phyloP scores from a whole-genome alignment of 768 basidiomycete species.

The Podaxis carcinomalis region DNA sequence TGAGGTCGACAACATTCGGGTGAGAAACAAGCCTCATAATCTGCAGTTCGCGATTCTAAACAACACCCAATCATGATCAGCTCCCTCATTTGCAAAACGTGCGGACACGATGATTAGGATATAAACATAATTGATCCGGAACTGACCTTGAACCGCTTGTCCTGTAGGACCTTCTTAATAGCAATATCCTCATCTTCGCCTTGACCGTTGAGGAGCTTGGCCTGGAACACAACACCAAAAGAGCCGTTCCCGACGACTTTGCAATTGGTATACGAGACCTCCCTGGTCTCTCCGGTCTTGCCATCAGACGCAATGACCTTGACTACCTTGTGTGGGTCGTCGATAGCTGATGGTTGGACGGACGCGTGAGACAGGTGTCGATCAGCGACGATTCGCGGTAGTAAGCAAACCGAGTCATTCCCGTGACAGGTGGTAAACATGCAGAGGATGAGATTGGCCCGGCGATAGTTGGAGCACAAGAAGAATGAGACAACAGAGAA shows the following conservation, averaged over 20 bases:
- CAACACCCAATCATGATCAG: conserved; percentile 6
- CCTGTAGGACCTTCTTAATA: conserved; percentile 99
- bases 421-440: conserved; percentile 3
- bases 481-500: conserved; percentile 19
- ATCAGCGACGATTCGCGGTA: conserved; percentile 30
- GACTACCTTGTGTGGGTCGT: conserved; percentile 96
- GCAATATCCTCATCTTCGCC: conserved; percentile 85
- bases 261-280: conserved; percentile 93
- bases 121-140: conserved; percentile 16
- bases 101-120: conserved; percentile 13
- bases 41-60: conserved; percentile 96
- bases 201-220: conserved; percentile 69
- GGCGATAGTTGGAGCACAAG: conserved; percentile 25
- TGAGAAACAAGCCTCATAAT: conserved; percentile 97
- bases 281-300: conserved; percentile 83
- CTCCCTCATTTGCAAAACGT: background rate
- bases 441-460: conserved; percentile 11
- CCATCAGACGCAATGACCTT: conserved; percentile 95
- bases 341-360: conserved; percentile 53
- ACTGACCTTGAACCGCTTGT: conserved; percentile 99
- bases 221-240: conserved; percentile 98
- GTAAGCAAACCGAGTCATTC: conserved; percentile 7
- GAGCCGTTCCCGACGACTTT: conserved; percentile 99
- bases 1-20: conserved; percentile 97
- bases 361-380: conserved; percentile 25